These are phyloP conservation scores for Pleurostoma richardsiae DNA, from an alignment of 2,329 filamentous ascomycete genomes.

Conservation along the genomic window DNA sequence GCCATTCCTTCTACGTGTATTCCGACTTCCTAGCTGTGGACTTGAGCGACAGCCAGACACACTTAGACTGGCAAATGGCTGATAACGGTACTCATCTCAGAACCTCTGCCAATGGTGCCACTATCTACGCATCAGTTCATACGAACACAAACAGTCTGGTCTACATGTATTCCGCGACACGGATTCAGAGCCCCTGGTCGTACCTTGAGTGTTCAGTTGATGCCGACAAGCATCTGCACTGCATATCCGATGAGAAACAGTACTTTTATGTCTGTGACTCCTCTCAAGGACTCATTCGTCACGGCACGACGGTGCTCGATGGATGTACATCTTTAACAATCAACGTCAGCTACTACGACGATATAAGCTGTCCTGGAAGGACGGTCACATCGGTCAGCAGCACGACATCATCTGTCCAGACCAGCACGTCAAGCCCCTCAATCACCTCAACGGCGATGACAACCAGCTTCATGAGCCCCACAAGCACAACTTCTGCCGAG, in stretches of 20 bases:
- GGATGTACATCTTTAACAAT: constrained; percentile 1
- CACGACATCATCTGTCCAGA: neutral
- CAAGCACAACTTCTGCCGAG: neutral
- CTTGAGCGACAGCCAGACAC: constrained; percentile 1
- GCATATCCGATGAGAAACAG: constrained; percentile 3
- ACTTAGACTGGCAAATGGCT: neutral
- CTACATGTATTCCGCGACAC: constrained; percentile 7
- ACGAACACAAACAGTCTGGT: constrained; percentile 12
- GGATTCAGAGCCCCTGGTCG: constrained; percentile 5
- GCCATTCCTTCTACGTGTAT: constrained; percentile 9
- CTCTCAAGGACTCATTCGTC: neutral
- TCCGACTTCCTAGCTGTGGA: constrained; percentile 10
- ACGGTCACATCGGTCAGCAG: neutral
- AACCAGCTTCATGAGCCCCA: neutral
- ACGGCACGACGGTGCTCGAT: constrained; percentile 1
- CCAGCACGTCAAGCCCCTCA: neutral
- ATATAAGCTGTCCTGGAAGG: neutral
- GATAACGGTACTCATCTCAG: neutral
- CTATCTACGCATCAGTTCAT: constrained; percentile 5
- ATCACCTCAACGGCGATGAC: neutral
- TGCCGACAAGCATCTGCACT: constrained; percentile 1
- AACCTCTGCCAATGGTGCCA: neutral
- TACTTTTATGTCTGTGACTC: constrained; percentile 8
- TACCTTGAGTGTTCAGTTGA: constrained; percentile 4
- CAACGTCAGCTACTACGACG: neutral